Evolutionary conservation across 768 basidiomycete species (phyloP), one percentile per base, ranked within the genome.

Genomic region (Lentinula guzmanii): DNA sequence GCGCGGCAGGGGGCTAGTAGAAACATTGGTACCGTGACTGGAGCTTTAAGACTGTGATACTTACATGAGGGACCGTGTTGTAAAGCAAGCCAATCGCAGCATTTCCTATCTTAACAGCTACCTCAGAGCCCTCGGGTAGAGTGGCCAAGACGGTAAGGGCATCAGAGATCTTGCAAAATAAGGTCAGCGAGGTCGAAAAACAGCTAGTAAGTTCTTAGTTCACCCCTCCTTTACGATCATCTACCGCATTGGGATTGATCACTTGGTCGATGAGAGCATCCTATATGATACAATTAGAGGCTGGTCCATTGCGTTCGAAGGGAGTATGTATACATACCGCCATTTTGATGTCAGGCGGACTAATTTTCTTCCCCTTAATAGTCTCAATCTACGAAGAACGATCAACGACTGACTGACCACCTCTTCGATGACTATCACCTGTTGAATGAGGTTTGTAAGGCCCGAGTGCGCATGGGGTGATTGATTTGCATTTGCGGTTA

Each of bases 161-260:
- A n/a, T 61, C 60, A 21, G 60, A 2, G 28, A 63, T 52, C 52
- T 55, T 28, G 18, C 11, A 35, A 41, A 15, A 24, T 8, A 37
- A 31, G 15, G 37, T 57, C 33, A 39, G 9, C 53, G 24, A 43
- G 11, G 24, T 42, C 37, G 37, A 43, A 24, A 31, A 31, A 7
- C 5, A 28, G 18, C 3, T 13, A 42, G 5, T 34, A 15, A 6
- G 42, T 39, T 43, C 21, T 16, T 35, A 28, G 61, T 70, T 58
- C 35, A 74, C 74, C 15, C 67, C 70, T 53, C 68, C 69, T 51
- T 75, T 72, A 18, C 80, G 74, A 64, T 82, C 80, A 62, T 82
- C 76, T n/a, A 79, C 67, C 9, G 76, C 74, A 21, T 72, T 67
- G 16, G 76, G 74, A 54, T 76, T 65, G 11, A 63, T 57, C 4